phyloP scores from a whole-genome alignment of 306 rosid genomes.

The Corylus americana region DNA sequence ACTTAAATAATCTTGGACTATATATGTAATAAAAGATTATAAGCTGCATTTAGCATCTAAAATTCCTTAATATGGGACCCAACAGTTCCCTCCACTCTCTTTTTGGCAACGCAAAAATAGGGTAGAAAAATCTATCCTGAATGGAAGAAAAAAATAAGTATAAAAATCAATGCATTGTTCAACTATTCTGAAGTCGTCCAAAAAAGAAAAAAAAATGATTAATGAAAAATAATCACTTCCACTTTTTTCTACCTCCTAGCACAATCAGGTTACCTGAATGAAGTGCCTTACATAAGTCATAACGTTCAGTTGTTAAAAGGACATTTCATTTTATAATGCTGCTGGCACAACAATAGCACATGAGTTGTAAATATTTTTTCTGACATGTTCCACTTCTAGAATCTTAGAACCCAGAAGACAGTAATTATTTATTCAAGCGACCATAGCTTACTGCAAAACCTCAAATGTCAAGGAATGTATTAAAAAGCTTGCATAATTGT shows the following conservation, averaged over 20 bases:
- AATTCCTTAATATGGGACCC: background rate
- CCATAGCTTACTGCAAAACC: slow-evolving; percentile 10
- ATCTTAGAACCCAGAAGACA: background rate
- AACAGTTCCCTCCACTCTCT: background rate
- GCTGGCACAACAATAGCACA: background rate
- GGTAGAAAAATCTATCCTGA: background rate
- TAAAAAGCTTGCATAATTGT: background rate
- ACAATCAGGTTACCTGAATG: background rate
- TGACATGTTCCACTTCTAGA: background rate
- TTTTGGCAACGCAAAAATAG: background rate
- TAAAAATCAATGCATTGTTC: background rate
- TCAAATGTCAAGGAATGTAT: slow-evolving; percentile 8
- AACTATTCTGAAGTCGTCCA: background rate
- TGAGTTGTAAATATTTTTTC: background rate
- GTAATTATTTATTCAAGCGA: background rate
- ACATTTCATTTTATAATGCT: background rate
- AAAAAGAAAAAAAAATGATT: too few relatives aligned
- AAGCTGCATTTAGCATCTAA: background rate
- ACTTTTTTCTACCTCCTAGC: background rate
- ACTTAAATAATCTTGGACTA: background rate
- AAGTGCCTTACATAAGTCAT: background rate
- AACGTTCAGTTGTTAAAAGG: background rate
- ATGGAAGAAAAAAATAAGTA: background rate
- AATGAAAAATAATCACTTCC: background rate
- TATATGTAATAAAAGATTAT: background rate